phyloP scores from a whole-genome alignment of 768 basidiomycete species.

The Serendipita sp. region DNA sequence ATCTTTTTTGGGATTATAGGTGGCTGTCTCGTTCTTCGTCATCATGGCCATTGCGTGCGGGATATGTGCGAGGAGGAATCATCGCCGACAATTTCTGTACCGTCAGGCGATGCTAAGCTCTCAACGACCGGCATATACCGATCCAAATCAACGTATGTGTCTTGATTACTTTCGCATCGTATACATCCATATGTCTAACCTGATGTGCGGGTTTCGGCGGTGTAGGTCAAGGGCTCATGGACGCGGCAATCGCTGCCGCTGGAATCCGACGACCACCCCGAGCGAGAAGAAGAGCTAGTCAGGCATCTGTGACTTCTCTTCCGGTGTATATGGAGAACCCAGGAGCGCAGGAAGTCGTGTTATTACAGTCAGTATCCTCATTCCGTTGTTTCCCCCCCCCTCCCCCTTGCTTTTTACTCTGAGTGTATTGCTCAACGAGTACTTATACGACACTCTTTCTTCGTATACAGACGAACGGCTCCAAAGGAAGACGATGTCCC shows the following conservation, averaged over 20 bases:
- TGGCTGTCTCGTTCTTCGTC: background rate
- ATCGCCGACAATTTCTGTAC: background rate
- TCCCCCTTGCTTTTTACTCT: too few species aligned
- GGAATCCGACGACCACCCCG: background rate
- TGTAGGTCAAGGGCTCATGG: background rate
- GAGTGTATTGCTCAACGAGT: too few species aligned
- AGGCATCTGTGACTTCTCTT: background rate
- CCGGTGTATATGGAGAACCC: slow-evolving; percentile 4
- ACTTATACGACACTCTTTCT: background rate
- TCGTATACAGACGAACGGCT: background rate
- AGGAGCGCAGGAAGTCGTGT: background rate
- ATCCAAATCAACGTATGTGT: too few species aligned
- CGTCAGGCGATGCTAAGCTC: background rate
- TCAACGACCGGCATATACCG: background rate
- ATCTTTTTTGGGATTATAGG: background rate
- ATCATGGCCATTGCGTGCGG: background rate
- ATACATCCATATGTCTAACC: too few species aligned
- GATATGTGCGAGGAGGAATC: background rate
- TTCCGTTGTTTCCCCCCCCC: background rate
- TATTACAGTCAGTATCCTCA: background rate
- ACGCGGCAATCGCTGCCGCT: background rate
- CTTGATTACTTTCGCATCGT: too few species aligned
- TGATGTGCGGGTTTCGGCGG: too few species aligned
- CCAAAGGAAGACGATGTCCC: background rate
- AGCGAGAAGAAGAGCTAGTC: background rate